phyloP scores from a whole-genome alignment of 75 land plant species.

The Isoetes taiwanensis region DNA sequence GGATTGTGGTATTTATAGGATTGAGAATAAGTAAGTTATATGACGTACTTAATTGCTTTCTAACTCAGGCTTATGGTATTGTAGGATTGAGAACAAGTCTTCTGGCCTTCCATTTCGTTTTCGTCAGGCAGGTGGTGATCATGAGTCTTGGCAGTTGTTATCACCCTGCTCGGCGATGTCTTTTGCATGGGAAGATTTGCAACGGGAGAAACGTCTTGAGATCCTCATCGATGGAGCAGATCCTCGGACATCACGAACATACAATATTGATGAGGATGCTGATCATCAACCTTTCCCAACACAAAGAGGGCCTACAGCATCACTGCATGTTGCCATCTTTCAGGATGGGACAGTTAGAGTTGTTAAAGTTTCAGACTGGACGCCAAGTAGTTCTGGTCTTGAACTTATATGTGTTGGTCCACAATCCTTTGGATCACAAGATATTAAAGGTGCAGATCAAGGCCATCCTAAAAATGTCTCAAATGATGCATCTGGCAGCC shows the following conservation, averaged over 20 bases:
- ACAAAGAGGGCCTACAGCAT: slow-evolving; percentile 21
- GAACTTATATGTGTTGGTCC: slow-evolving; percentile 13
- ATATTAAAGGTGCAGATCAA: not conserved
- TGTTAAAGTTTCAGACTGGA: slow-evolving; percentile 62
- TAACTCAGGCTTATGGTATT: not conserved
- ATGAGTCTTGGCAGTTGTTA: slow-evolving; percentile 63
- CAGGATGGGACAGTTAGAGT: slow-evolving; percentile 60
- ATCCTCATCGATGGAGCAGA: slow-evolving; percentile 53
- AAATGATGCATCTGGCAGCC: slow-evolving; percentile 26
- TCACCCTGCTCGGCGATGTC: slow-evolving; percentile 57
- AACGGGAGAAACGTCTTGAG: slow-evolving; percentile 47
- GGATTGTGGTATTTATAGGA: not conserved
- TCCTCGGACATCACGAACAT: slow-evolving; percentile 30
- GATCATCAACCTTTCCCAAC: slow-evolving; percentile 44
- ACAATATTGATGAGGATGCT: slow-evolving; percentile 56
- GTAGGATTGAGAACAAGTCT: slow-evolving; percentile 88
- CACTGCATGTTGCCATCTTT: slow-evolving; percentile 39
- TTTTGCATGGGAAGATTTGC: slow-evolving; percentile 95
- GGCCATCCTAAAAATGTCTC: slow-evolving; percentile 9
- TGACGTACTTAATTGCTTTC: not conserved
- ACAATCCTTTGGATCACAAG: not conserved
- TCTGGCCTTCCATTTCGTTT: slow-evolving; percentile 49
- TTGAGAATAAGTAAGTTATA: not conserved
- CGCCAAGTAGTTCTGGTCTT: slow-evolving; percentile 43
- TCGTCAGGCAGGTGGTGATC: slow-evolving; percentile 66